Evolutionary conservation across 2,329 filamentous ascomycete species (phyloP).

Genomic region (Dryadomyces quercus-mongolicae): DNA sequence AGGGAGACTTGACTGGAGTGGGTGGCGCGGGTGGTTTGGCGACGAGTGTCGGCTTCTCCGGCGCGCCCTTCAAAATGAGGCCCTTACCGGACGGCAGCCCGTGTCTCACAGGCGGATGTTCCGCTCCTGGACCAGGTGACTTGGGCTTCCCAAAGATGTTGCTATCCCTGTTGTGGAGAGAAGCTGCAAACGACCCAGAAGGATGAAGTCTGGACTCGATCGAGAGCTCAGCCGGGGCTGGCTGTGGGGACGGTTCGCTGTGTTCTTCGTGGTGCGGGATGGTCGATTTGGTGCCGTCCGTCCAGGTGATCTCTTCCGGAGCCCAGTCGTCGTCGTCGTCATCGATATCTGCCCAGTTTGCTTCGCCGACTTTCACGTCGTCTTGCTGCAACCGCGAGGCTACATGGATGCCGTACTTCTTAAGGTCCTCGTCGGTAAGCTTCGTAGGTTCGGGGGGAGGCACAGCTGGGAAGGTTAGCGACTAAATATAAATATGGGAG

Average conservation of each 20-base stretch:
- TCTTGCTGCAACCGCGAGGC: conserved; percentile 67
- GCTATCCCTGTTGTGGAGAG: conserved; percentile 13
- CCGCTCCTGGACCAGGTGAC: conserved; percentile 25
- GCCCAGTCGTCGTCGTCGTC: conserved; percentile 84
- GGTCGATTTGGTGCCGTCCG: conserved; percentile 74
- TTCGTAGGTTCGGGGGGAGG: conserved; percentile 64
- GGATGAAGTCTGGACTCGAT: not conserved
- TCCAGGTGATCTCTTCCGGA: conserved; percentile 77
- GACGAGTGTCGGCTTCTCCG: conserved; percentile 61
- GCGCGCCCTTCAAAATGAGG: conserved; percentile 52
- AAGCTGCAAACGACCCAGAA: not conserved
- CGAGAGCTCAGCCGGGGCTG: not conserved
- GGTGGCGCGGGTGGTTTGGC: conserved; percentile 57
- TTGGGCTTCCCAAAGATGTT: conserved; percentile 29
- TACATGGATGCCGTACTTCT: conserved; percentile 78
- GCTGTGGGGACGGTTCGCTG: not conserved
- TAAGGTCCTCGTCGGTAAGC: conserved; percentile 76
- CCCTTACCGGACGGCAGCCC: conserved; percentile 44
- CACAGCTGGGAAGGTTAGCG: no score
- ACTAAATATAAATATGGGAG: no score
- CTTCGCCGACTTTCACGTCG: conserved; percentile 50
- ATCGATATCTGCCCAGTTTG: conserved; percentile 83
- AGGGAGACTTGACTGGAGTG: conserved; percentile 75
- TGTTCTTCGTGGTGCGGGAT: conserved; percentile 51
- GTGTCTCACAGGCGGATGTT: conserved; percentile 30